Evolutionary conservation across 2,329 filamentous ascomycete genomes (phyloP).

Genomic region (Thelonectria discophora): DNA sequence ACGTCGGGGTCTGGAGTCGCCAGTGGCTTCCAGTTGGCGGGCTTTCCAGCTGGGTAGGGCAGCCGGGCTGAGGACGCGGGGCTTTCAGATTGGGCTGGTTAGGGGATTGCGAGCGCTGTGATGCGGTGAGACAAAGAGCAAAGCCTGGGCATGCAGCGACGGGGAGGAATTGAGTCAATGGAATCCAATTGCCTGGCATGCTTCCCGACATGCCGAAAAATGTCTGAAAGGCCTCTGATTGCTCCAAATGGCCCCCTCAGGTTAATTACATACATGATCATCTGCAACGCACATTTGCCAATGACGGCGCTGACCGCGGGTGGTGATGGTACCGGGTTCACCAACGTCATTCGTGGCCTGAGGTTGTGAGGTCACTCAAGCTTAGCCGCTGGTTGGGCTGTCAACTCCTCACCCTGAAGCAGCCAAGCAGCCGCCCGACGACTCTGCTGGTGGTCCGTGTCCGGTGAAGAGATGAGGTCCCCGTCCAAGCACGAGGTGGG

Average conservation of each 20-base stretch:
- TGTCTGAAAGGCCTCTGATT: neutral
- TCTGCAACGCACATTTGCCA: neutral
- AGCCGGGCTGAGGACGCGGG: no score
- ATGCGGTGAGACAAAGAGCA: neutral
- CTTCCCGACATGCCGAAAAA: neutral
- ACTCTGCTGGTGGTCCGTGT: constrained; percentile 1
- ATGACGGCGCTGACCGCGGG: neutral
- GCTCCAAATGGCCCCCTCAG: neutral
- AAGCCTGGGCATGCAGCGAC: no score
- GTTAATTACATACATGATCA: neutral
- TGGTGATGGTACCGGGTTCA: neutral
- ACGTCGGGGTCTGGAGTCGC: constrained; percentile 9
- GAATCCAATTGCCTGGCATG: neutral
- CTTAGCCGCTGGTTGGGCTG: neutral
- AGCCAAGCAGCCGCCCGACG: constrained; percentile 10
- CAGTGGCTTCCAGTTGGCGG: neutral
- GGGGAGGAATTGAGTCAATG: no score
- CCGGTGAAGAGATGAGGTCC: neutral
- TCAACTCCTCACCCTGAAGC: constrained; percentile 6
- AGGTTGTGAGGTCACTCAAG: constrained; percentile 2
- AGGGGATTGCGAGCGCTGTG: neutral
- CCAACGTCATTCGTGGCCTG: constrained; percentile 23
- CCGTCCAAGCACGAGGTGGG: constrained; percentile 1
- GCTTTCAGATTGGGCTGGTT: no score
- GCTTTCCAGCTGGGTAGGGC: no score